phyloP scores from a whole-genome alignment of 2,329 filamentous ascomycete genomes.

The Penicillium sclerotiorum region DNA sequence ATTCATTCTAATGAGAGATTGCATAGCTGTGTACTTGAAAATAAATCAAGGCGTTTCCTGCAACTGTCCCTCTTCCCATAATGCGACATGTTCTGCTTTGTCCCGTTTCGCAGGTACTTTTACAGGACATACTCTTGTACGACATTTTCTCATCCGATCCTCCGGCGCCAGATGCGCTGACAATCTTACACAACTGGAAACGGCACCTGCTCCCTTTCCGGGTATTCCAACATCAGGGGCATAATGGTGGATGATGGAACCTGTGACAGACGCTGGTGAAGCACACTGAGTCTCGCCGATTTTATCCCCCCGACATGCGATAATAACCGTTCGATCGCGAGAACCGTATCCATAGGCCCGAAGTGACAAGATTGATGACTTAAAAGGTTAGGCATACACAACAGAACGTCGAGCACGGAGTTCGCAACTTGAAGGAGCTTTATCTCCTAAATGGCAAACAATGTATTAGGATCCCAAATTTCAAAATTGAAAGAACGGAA shows the following conservation, averaged over 20 bases:
- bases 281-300: not conserved
- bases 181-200: no score
- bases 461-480: not conserved
- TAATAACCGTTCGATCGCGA: not conserved
- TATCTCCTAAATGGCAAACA: not conserved
- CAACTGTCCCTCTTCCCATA: no score
- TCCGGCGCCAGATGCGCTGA: no score
- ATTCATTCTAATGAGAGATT: no score
- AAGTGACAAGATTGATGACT: not conserved
- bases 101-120: no score
- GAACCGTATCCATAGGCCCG: not conserved
- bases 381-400: not conserved
- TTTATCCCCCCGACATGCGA: not conserved
- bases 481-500: no score
- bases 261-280: not conserved
- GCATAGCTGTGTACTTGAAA: no score
- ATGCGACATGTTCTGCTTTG: no score
- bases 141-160: no score
- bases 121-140: no score
- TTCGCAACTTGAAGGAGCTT: slow-evolving; percentile 1
- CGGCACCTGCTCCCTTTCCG: not conserved
- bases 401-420: not conserved
- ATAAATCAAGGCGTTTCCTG: no score
- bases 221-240: not conserved
- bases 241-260: not conserved